Conservation (phyloP, 805 yeast genomes). For the Kockiozyma suomiensis region DNA sequence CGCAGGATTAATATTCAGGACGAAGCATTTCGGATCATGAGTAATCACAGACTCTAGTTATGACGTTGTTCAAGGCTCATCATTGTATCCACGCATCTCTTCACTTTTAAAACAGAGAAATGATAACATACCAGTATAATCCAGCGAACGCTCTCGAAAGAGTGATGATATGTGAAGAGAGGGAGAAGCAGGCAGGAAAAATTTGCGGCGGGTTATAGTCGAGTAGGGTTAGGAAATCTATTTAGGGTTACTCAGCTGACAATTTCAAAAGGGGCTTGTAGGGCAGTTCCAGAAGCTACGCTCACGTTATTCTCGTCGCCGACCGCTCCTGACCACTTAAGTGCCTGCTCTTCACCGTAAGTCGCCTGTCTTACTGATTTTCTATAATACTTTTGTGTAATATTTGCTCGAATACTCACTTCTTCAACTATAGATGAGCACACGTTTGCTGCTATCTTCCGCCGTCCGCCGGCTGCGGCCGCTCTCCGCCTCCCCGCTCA, state of each 20-base stretch:
- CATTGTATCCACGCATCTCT: neutral
- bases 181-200: neutral
- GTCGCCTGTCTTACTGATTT: neutral
- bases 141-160: too few relatives aligned
- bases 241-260: neutral
- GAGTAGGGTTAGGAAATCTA: neutral
- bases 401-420: too few relatives aligned
- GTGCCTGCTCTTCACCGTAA: neutral
- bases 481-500: neutral
- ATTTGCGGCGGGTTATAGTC: neutral
- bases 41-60: constrained; percentile 16
- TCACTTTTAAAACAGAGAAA: neutral
- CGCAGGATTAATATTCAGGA: neutral
- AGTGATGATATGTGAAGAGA: too few relatives aligned
- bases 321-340: neutral
- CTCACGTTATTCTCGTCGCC: neutral
- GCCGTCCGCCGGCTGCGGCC: neutral
- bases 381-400: too few relatives aligned
- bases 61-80: constrained; percentile 10
- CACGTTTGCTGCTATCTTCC: neutral
- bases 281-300: constrained; percentile 7
- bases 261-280: neutral
- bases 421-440: neutral
- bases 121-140: too few relatives aligned
- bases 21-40: constrained; percentile 14